Evolutionary conservation across 1,284 basidiomycete species (phyloP), one percentile per base, ranked within the genome.

Genomic region (Ustilago loliicola): DNA sequence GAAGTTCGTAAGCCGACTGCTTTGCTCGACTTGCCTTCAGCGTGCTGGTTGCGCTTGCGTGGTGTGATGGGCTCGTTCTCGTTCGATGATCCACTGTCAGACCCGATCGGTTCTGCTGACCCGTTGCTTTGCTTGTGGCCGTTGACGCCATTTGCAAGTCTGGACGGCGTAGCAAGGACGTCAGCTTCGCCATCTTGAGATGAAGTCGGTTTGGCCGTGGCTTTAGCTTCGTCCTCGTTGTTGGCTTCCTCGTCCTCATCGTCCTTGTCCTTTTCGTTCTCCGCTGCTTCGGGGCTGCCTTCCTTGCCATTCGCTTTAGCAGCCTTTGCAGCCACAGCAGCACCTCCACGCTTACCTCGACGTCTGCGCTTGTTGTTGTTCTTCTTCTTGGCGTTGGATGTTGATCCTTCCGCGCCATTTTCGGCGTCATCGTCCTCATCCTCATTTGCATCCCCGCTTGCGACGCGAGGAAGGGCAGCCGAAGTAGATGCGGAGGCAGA

Each of bases 251-350:
- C 69, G 25, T 69, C 66, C 2, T 72, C 74, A 10, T 88, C 87
- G 21, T 80, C 85, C 34, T 89, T 91, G 4, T 88, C 80, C 7
- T 78, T 83, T 7, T 38, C 71, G 23, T 80, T 88, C 23, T 85
- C 88, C 1, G 25, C 21, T 5, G 58, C 58, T 10, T 73, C 71
- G 1, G 71, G 61, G 32, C 71, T 68, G 23, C 54, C 71, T 32
- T 89, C 89, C 36, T 88, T 90, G 36, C 63, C 56, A 65, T 92
- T 91, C 61, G 88, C 89, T 56, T 91, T 91, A 60, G 89, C 91
- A 23, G 83, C 85, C 71, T 88, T 88, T 45, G 82, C 80, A 48
- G 77, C 66, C n/a, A 76, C 76, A 45, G 82, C 75, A 59, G 83
- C 65, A 17, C 83, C 78, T 56, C 76, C 72, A 56, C 83, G 67